These are phyloP conservation scores for Boletus tylopilopsis DNA, from an alignment of 768 basidiomycete genomes.

Conservation along the genomic window DNA sequence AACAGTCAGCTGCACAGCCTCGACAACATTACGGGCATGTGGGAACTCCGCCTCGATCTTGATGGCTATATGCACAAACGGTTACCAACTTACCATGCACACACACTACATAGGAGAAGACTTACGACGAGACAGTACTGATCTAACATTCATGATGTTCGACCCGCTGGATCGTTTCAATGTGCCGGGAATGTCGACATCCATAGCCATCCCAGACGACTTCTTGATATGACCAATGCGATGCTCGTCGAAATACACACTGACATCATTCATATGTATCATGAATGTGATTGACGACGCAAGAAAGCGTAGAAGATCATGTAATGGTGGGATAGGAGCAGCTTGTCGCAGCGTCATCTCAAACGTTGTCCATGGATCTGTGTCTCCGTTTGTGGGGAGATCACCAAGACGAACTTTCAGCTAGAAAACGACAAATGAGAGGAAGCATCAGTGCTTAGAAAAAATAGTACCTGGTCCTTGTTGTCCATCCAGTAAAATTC, in stretches of 20 bases:
- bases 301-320: too few species aligned
- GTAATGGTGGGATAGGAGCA: constrained; percentile 64
- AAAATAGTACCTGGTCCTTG: too few species aligned
- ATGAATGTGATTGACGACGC: constrained; percentile 92
- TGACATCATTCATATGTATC: constrained; percentile 65
- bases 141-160: constrained; percentile 64
- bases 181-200: constrained; percentile 14
- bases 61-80: too few species aligned
- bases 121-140: constrained; percentile 40
- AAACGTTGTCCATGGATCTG: constrained; percentile 73
- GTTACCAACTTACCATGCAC: too few species aligned
- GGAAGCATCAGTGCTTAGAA: too few species aligned
- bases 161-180: constrained; percentile 51
- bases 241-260: constrained; percentile 75
- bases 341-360: constrained; percentile 80
- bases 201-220: too few species aligned
- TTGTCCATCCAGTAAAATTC: too few species aligned
- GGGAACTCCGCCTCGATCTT: too few species aligned
- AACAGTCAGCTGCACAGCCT: too few species aligned
- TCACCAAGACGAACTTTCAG: background rate
- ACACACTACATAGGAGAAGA: background rate
- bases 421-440: too few species aligned
- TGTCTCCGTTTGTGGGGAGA: background rate
- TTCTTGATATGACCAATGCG: constrained; percentile 54
- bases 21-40: too few species aligned